Evolutionary conservation across 305 asterid genomes (phyloP).

Genomic region (Fraxinus floribunda): DNA sequence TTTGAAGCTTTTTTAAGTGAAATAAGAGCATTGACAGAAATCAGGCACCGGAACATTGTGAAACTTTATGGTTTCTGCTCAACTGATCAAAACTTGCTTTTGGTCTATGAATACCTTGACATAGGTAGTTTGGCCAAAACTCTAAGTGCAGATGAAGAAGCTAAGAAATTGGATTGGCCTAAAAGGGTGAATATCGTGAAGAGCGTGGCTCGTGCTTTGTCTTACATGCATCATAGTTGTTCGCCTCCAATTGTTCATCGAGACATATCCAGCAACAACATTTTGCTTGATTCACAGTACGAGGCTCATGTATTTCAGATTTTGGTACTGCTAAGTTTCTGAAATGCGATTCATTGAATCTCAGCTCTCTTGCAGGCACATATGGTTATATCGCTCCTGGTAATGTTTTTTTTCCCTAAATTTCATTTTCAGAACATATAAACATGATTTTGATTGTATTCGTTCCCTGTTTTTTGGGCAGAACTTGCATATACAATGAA

Average conservation of each 20-base stretch:
- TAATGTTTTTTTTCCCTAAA: neutral
- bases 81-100: too few species aligned
- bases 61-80: too few species aligned
- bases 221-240: too few species aligned
- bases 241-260: neutral
- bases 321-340: neutral
- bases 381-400: conserved; percentile 10
- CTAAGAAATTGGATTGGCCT: too few species aligned
- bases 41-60: too few species aligned
- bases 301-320: neutral
- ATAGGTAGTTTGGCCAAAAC: too few species aligned
- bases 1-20: too few species aligned
- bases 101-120: too few species aligned
- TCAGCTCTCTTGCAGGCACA: neutral
- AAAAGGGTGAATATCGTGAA: too few species aligned
- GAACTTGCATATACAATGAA: conserved; percentile 25
- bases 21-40: too few species aligned
- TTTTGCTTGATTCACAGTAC: neutral
- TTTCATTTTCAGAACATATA: neutral
- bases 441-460: neutral
- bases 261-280: neutral
- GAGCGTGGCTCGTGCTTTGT: too few species aligned
- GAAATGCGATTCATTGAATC: neutral
- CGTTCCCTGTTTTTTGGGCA: neutral
- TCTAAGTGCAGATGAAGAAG: too few species aligned